Conservation (phyloP, 371 early-diverging fungal genomes). For the Nematocida homosporus region DNA sequence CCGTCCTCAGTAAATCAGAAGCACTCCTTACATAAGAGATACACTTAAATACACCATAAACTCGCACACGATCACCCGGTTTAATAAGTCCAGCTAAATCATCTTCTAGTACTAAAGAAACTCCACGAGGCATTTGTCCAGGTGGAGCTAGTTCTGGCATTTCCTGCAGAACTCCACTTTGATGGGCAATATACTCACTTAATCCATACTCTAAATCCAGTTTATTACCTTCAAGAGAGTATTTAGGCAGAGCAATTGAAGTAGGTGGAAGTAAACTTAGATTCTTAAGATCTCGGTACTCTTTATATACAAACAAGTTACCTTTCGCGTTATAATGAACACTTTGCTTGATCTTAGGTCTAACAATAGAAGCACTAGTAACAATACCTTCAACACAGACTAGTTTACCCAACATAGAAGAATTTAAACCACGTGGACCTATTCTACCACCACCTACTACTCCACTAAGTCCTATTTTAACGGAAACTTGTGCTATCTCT, state of each 20-base stretch:
- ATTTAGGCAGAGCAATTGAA: constrained; percentile 69
- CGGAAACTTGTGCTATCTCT: constrained; percentile 35
- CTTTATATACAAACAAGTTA: constrained; percentile 75
- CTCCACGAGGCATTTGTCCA: constrained; percentile 87
- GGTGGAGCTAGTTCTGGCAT: constrained; percentile 98
- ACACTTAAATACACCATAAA: constrained; percentile 87
- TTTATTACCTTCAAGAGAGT: constrained; percentile 74
- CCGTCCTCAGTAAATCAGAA: constrained; percentile 71
- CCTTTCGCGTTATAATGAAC: constrained; percentile 85
- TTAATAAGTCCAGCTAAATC: constrained; percentile 91
- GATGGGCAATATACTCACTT: constrained; percentile 85
- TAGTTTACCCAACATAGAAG: constrained; percentile 77
- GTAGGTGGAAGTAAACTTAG: constrained; percentile 71
- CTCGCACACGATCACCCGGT: constrained; percentile 92
- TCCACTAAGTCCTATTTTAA: constrained; percentile 37
- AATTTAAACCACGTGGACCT: constrained; percentile 80
- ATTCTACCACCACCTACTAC: constrained; percentile 33
- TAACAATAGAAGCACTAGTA: constrained; percentile 86
- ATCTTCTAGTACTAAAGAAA: constrained; percentile 88
- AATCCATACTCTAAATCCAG: constrained; percentile 87
- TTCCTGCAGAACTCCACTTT: constrained; percentile 90
- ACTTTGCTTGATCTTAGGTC: constrained; percentile 85
- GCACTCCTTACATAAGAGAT: constrained; percentile 70
- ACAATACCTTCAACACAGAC: constrained; percentile 96
- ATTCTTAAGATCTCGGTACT: constrained; percentile 79